Conservation (phyloP, 805 yeast genomes). For the Blastobotrys terrestris region DNA sequence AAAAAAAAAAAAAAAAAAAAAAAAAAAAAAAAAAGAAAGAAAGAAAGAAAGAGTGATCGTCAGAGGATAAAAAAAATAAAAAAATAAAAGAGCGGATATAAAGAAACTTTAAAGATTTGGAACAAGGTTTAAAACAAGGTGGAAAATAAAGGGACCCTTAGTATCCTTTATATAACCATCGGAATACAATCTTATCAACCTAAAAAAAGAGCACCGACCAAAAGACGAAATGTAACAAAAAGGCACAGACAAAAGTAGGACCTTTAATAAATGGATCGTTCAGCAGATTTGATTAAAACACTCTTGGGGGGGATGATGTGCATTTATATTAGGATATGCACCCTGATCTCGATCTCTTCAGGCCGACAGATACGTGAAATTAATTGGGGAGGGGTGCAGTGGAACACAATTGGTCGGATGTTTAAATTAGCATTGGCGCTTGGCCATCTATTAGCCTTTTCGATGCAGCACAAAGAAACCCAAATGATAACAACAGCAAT, state of each 20-base stretch:
- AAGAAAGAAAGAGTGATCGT: neutral
- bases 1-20: neutral
- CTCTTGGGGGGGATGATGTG: neutral
- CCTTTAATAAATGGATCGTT: neutral
- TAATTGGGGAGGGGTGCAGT: neutral
- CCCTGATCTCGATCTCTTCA: neutral
- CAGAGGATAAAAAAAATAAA: too few relatives aligned
- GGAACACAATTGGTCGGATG: neutral
- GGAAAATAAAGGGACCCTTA: neutral
- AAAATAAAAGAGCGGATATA: neutral
- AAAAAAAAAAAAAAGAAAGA: neutral
- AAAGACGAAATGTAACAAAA: neutral
- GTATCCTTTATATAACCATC: neutral
- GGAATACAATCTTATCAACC: neutral
- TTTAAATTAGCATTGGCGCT: neutral
- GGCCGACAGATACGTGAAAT: neutral
- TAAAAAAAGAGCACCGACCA: neutral
- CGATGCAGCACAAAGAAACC: neutral
- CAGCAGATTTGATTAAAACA: neutral
- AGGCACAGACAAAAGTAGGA: neutral
- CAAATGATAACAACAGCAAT: neutral
- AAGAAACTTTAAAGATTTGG: neutral
- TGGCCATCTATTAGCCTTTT: neutral
- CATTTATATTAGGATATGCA: neutral
- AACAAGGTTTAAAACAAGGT: neutral